A percentile compares a stretch with the other conserved stretches of the same genome.
phyloP scores from a whole-genome alignment of 306 rosid genomes.

The Begonia loranthoides region DNA sequence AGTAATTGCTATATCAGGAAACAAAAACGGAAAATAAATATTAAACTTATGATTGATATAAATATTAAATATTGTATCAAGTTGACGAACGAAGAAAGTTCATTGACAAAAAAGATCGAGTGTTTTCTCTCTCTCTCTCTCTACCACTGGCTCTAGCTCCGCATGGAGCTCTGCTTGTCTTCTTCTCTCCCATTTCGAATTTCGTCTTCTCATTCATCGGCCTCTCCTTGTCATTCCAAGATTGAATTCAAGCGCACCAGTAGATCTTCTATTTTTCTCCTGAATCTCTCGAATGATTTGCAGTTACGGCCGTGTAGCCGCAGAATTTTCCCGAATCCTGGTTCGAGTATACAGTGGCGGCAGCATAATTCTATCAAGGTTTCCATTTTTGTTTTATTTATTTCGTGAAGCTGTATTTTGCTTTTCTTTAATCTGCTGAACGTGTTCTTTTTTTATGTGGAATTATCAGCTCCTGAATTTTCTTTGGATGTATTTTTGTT shows the following conservation, averaged over 20 bases:
- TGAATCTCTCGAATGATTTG: constrained; percentile 16
- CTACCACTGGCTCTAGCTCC: neutral
- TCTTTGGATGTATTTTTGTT: neutral
- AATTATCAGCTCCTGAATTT: neutral
- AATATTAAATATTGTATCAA: no score
- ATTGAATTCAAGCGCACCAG: constrained; percentile 7
- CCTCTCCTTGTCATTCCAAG: constrained; percentile 14
- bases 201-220: constrained; percentile 20
- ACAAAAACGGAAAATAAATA: no score
- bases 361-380: constrained; percentile 42
- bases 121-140: neutral
- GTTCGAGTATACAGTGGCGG: constrained; percentile 12
- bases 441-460: neutral
- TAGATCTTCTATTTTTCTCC: constrained; percentile 11
- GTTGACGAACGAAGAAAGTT: no score
- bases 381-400: constrained; percentile 7
- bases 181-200: constrained; percentile 22
- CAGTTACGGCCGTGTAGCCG: constrained; percentile 16
- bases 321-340: constrained; percentile 9
- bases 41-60: no score
- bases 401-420: constrained; percentile 2
- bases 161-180: constrained; percentile 50
- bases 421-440: neutral
- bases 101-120: no score
- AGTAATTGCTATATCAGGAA: no score